Evolutionary conservation across 1,284 basidiomycete genomes (phyloP), one percentile per base, ranked within the genome.

Genomic region (Ganoderma resinaceum): DNA sequence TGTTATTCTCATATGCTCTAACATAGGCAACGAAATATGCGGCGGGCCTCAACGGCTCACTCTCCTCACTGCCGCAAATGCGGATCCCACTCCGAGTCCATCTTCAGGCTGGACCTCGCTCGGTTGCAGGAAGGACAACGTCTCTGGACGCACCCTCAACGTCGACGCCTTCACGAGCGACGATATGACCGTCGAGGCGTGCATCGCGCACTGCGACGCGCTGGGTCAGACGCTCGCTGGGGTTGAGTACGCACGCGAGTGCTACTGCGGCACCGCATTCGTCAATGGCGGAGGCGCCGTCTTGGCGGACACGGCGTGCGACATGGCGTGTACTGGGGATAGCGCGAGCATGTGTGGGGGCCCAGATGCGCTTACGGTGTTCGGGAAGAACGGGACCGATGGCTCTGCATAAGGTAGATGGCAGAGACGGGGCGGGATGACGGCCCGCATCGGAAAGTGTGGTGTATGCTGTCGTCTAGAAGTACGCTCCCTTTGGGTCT

Each of bases 211-310:
- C 65, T 77, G 76, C 71, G 68, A 62, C 43, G 33, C 58, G 31
- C 70, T 49, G 61, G 76, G 76, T 31, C 74, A 73, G 71, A 55
- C 68, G 40, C 63, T 75, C 33, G 75, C 76, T 42, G 76, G 76
- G 31, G 61, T 75, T 57, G 76, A 77, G 73, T 77, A 72, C 71
- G 66, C 72, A 60, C 63, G 67, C 58, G 76, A 77, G 71, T 77
- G 76, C 72, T 77, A 77, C 72, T 77, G 76, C 68, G 75, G 75
- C 46, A 68, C 65, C 72, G 53, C 62, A 49, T 70, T 74, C 72
- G 61, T 55, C 42, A 75, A 73, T 64, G 70, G 69, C 31, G 73
- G 74, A 63, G 74, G 72, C 46, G 70, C 70, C 57, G 31, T 66
- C 35, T 59, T 73, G 62, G 55, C 71, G 18, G 72, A 67, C 67